These are phyloP conservation scores for Citrus medica DNA, from an alignment of 345 rosid genomes.

Conservation along the genomic window DNA sequence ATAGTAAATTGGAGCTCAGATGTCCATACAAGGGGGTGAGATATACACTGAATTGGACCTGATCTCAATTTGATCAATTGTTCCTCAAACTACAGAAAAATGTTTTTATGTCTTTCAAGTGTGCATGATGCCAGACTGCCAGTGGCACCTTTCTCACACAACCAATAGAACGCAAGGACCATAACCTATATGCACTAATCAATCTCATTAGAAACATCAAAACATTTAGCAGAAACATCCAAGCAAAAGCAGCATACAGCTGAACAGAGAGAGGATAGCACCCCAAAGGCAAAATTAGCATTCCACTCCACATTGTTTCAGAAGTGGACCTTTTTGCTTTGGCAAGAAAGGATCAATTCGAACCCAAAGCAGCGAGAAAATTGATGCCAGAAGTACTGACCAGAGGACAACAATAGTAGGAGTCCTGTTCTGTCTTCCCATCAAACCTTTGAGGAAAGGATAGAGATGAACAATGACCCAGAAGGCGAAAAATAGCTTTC, in stretches of 20 bases:
- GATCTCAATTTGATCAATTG: neutral
- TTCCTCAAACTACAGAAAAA: neutral
- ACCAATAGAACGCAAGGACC: neutral
- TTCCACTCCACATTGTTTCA: conserved; percentile 93
- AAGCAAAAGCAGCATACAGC: neutral
- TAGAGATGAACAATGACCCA: conserved; percentile 96
- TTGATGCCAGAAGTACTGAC: conserved; percentile 85
- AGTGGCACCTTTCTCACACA: neutral
- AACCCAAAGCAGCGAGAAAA: conserved; percentile 92
- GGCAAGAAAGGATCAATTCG: conserved; percentile 96
- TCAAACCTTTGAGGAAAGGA: conserved; percentile 93
- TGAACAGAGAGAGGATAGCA: neutral
- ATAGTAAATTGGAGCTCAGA: neutral
- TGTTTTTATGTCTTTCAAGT: neutral
- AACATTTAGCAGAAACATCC: neutral
- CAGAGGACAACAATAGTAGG: conserved; percentile 93
- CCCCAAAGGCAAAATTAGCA: conserved; percentile 36
- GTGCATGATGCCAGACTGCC: conserved; percentile 1
- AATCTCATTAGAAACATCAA: conserved; percentile 5
- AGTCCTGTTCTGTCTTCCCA: conserved; percentile 91
- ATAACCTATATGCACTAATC: conserved; percentile 8
- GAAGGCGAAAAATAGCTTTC: conserved; percentile 87
- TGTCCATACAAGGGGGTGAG: neutral
- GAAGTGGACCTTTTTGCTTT: conserved; percentile 79
- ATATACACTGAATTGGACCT: neutral